These are phyloP conservation scores for Hansfordia pulvinata DNA, from an alignment of 2,329 filamentous ascomycete genomes.

Conservation along the genomic window DNA sequence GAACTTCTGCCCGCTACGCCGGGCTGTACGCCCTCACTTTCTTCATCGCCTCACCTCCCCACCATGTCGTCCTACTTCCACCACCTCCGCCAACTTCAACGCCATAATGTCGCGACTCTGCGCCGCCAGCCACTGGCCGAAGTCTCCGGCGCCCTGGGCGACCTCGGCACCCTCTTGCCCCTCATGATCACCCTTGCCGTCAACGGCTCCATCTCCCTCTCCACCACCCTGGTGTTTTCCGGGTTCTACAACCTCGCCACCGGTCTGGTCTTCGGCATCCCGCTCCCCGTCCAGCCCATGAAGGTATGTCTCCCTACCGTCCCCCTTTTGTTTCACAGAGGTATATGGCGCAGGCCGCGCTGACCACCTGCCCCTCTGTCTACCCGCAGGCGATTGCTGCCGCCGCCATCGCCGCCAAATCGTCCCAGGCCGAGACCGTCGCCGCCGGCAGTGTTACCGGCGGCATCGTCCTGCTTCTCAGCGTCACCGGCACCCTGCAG, in stretches of 20 bases:
- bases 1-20: too few species aligned
- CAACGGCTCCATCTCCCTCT: constrained; percentile 65
- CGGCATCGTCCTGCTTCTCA: constrained; percentile 60
- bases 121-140: constrained; percentile 44
- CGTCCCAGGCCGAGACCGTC: constrained; percentile 58
- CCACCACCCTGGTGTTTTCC: constrained; percentile 76
- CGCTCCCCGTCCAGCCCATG: constrained; percentile 84
- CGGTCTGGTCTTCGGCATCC: constrained; percentile 72
- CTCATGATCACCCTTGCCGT: constrained; percentile 71
- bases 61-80: constrained; percentile 6
- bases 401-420: constrained; percentile 61
- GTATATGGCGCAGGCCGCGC: too few species aligned
- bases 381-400: constrained; percentile 64
- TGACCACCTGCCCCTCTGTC: neutral
- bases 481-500: constrained; percentile 62
- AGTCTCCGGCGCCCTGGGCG: constrained; percentile 73
- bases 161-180: constrained; percentile 60
- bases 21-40: too few species aligned
- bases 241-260: constrained; percentile 79
- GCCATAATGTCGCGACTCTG: constrained; percentile 35
- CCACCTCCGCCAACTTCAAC: constrained; percentile 20
- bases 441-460: constrained; percentile 74
- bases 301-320: constrained; percentile 27
- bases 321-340: neutral
- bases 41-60: too few species aligned